A percentile compares a stretch with the other conserved stretches of the same genome.
Conservation (phyloP, 345 rosid genomes). For the Populus nigra region DNA sequence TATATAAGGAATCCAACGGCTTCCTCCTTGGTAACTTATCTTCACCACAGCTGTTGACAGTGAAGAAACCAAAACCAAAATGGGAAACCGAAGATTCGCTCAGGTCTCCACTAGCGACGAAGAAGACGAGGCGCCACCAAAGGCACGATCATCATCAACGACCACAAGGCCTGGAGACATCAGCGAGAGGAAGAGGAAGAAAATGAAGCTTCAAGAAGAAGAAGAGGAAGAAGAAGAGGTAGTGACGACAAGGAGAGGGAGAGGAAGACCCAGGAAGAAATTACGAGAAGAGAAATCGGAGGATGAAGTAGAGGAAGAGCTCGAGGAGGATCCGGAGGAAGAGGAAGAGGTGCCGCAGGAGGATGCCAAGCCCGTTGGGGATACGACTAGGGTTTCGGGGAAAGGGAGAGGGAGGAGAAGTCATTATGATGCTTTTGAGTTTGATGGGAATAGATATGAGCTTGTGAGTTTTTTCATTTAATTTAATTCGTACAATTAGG, state of each 20-base stretch:
- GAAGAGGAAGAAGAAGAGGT: conserved; percentile 42
- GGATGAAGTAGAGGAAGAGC: conserved; percentile 21
- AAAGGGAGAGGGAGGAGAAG: conserved; percentile 69
- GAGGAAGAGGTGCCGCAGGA: conserved; percentile 61
- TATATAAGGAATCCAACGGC: neutral
- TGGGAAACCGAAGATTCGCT: conserved; percentile 68
- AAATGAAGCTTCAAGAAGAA: conserved; percentile 44
- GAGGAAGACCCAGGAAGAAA: conserved; percentile 29
- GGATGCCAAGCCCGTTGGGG: conserved; percentile 83
- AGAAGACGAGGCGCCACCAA: conserved; percentile 45
- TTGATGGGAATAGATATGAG: conserved; percentile 65
- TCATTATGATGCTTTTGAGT: conserved; percentile 67
- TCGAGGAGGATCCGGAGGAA: conserved; percentile 53
- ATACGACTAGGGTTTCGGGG: conserved; percentile 53
- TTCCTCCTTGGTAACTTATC: neutral
- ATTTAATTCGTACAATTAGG: neutral
- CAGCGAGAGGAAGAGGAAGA: conserved; percentile 49
- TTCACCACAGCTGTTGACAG: neutral
- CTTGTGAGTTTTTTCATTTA: conserved; percentile 29
- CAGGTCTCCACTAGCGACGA: conserved; percentile 78
- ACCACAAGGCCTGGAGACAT: conserved; percentile 13
- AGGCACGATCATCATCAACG: conserved; percentile 23
- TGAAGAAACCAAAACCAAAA: conserved; percentile 9
- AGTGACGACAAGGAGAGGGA: conserved; percentile 24
- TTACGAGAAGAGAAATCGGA: conserved; percentile 12